Evolutionary conservation across 768 basidiomycete genomes (phyloP).

Genomic region (Auriscalpium orientale): DNA sequence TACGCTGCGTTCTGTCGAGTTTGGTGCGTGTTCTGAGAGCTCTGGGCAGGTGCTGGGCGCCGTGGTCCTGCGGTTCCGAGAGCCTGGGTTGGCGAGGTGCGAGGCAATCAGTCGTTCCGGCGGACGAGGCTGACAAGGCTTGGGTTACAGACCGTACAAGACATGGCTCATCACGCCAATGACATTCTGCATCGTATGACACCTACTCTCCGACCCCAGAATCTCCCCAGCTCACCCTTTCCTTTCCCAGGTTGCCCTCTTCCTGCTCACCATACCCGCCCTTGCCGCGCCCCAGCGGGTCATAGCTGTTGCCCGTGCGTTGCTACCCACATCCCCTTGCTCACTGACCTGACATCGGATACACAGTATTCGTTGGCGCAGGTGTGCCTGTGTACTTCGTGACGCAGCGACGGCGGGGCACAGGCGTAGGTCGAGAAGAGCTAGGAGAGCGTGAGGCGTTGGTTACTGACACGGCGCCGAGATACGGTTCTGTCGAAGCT

Average conservation of each 20-base stretch:
- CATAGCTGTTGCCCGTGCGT: conserved; percentile 73
- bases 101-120: conserved; percentile 5
- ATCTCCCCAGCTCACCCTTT: too few species aligned
- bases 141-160: conserved; percentile 69
- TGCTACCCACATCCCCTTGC: not conserved
- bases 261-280: conserved; percentile 88
- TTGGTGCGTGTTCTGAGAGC: not conserved
- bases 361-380: conserved; percentile 65
- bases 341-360: not conserved
- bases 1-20: conserved; percentile 25
- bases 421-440: too few species aligned
- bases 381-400: conserved; percentile 82
- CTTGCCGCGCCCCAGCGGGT: conserved; percentile 90
- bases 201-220: not conserved
- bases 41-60: conserved; percentile 69
- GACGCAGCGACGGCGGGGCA: conserved; percentile 42
- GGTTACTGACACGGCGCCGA: not conserved
- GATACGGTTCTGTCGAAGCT: not conserved
- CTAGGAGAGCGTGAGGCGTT: not conserved
- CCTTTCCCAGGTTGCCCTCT: conserved; percentile 63
- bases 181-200: conserved; percentile 74
- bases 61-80: conserved; percentile 81
- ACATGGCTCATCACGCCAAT: conserved; percentile 90
- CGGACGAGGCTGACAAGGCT: not conserved
- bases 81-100: conserved; percentile 79